These are phyloP conservation scores for Rhodomyrtus tomentosa DNA, from an alignment of 345 rosid species.

Conservation along the genomic window DNA sequence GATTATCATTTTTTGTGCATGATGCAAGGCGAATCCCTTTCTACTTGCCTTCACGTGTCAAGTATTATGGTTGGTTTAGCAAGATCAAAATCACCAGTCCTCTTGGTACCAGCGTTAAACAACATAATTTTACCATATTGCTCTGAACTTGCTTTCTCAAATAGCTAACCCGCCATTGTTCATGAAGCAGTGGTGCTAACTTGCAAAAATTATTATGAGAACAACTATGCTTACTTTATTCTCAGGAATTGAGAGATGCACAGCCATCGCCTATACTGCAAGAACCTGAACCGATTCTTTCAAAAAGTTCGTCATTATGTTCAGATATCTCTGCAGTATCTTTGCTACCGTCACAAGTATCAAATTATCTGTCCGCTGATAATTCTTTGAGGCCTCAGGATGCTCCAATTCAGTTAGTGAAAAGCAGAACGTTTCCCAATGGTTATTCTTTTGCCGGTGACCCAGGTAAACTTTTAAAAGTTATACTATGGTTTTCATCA, in stretches of 20 bases:
- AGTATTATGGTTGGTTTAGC: neutral
- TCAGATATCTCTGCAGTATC: neutral
- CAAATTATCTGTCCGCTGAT: neutral
- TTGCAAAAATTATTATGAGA: neutral
- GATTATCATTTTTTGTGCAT: neutral
- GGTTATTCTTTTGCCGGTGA: conserved; percentile 5
- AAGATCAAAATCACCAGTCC: neutral
- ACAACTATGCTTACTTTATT: neutral
- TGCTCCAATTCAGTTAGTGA: neutral
- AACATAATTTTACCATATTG: neutral
- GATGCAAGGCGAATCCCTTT: neutral
- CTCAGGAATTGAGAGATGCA: neutral
- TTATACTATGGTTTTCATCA: neutral
- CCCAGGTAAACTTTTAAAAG: neutral
- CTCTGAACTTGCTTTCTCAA: neutral
- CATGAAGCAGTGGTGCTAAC: neutral
- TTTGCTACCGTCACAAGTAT: neutral
- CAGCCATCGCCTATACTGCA: neutral
- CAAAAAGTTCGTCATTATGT: neutral
- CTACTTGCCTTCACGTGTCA: neutral
- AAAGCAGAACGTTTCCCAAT: neutral
- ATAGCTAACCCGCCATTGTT: neutral
- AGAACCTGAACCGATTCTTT: neutral
- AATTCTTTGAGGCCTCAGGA: neutral
- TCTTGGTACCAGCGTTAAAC: neutral